Conservation (phyloP, 371 early-diverging fungal genomes). For the Choanephora cucurbitarum region DNA sequence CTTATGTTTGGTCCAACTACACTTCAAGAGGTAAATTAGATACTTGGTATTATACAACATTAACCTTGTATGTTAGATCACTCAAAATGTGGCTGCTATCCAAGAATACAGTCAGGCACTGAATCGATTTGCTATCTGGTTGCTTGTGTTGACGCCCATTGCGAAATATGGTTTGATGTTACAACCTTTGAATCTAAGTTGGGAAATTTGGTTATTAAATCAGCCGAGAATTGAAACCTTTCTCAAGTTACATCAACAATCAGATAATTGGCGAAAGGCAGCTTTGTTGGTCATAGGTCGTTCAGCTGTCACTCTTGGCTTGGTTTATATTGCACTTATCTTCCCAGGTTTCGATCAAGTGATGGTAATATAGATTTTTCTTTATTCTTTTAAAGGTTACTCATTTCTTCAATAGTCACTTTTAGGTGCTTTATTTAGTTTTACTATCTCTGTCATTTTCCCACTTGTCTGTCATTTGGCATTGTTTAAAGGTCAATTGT, state of each 20-base stretch:
- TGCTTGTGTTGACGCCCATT: conserved; percentile 64
- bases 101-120: conserved; percentile 46
- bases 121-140: conserved; percentile 52
- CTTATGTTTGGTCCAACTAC: conserved; percentile 73
- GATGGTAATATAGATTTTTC: conserved; percentile 44
- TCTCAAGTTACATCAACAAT: conserved; percentile 16
- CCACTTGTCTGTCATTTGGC: conserved; percentile 55
- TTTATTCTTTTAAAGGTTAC: background rate
- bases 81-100: conserved; percentile 59
- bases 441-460: conserved; percentile 59
- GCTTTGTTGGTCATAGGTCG: conserved; percentile 17
- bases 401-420: conserved; percentile 31
- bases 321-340: conserved; percentile 49
- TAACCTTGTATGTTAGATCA: conserved; percentile 39
- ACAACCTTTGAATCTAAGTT: conserved; percentile 51
- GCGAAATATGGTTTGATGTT: conserved; percentile 65
- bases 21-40: conserved; percentile 52
- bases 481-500: conserved; percentile 35
- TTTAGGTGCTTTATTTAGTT: conserved; percentile 60
- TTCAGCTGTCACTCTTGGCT: conserved; percentile 21
- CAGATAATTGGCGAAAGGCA: conserved; percentile 8
- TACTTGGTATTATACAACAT: background rate
- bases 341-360: conserved; percentile 63
- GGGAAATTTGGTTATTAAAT: conserved; percentile 44
- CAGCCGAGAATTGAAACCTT: conserved; percentile 17